Base-by-base conservation (phyloP, 2,329 filamentous ascomycete species). In the Trichoderma atroviride region DNA sequence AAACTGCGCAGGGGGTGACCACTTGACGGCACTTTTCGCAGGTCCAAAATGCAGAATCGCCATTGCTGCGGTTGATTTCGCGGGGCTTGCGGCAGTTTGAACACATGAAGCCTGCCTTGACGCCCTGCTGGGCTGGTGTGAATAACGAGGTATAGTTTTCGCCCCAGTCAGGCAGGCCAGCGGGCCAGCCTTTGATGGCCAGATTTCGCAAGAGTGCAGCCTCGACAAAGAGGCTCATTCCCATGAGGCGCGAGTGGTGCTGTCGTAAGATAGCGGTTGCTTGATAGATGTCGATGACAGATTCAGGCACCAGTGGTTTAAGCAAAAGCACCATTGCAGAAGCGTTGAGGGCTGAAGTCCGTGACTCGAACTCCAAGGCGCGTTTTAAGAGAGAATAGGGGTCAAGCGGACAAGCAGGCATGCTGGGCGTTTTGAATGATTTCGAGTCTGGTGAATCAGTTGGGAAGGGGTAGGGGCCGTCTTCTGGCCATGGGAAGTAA, bases 161-260 rank as follows among this genome's bases (percentile, higher is more conserved):
- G 2, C 85, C 85, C 86, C 86, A 89, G 62, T 76, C 79, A 1
- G 83, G 80, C 22, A 88, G 75, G 0, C 81, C 82, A 0, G 79
- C 79, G 0, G 86, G 85, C 86, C 86, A 88, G 24, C 86, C 86
- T n/a, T 80, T 79, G 14, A 88, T 80, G 74, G 86, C 89, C 10
- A 90, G 77, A 61, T 91, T 90, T 2, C 88, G 86, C 19, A 91
- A 79, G 0, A 89, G 81, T 0, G 88, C 82, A 0, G 88, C 88
- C 74, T 90, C 87, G 27, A 86, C 81, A 73, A 89, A 90, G 43
- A 89, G 82, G 29, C 83, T 80, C 84, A 90, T 87, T 63, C 80
- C 81, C 81, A 85, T 87, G 1, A 91, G 84, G 0, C 88, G 86
- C 5, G 81, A 78, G 73, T 91, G 88, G 64, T 90, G 87, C 70